A percentile compares a stretch with the other conserved stretches of the same genome.
Conservation (phyloP, 768 basidiomycete genomes). For the Trametes coccinea region DNA sequence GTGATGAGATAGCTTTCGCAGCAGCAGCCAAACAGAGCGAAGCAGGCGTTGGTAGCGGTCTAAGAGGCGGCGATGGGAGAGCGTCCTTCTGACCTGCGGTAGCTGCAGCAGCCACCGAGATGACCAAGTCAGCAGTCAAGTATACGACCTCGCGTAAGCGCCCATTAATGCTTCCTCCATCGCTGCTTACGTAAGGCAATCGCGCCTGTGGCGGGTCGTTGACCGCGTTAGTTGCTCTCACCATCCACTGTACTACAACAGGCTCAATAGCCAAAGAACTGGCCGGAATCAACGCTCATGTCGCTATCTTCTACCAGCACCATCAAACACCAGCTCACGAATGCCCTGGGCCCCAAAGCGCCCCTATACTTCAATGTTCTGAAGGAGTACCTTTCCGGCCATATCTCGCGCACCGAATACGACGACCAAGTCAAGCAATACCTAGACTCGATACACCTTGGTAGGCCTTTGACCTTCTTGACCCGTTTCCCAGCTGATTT, state of each 20-base stretch:
- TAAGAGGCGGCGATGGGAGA: neutral
- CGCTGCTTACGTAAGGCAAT: neutral
- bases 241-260: neutral
- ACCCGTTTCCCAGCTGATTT: neutral
- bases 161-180: neutral
- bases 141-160: neutral
- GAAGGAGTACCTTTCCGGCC: conserved; percentile 66
- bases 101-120: conserved; percentile 12
- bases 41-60: neutral
- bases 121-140: neutral
- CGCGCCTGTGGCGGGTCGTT: conserved; percentile 3
- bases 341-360: conserved; percentile 62
- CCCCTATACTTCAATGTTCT: conserved; percentile 61
- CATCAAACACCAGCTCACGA: conserved; percentile 66
- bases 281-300: conserved; percentile 41
- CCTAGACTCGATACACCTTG: conserved; percentile 34
- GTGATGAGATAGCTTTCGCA: neutral
- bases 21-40: neutral
- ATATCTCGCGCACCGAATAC: conserved; percentile 72
- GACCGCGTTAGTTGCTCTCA: neutral
- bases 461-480: neutral
- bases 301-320: conserved; percentile 75
- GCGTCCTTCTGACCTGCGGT: conserved; percentile 10
- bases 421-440: conserved; percentile 66
- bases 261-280: neutral